Evolutionary conservation across 1,139 yeast species (phyloP).

Genomic region (Magnusiomyces sp.): DNA sequence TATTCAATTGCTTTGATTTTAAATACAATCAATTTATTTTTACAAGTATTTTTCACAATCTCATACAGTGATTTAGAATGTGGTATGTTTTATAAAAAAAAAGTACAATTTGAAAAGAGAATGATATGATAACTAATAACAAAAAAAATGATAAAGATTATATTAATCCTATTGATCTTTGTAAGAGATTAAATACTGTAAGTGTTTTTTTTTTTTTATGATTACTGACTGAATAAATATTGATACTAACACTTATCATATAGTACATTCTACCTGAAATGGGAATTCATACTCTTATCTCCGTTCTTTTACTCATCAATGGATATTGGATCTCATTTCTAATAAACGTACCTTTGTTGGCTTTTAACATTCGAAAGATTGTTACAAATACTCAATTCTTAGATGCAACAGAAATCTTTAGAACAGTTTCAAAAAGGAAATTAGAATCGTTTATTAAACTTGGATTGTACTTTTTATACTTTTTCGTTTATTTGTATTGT

Average conservation of each 20-base stretch:
- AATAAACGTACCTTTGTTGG: constrained; percentile 77
- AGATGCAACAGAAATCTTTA: constrained; percentile 97
- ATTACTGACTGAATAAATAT: neutral
- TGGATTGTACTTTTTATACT: constrained; percentile 84
- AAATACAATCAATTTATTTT: constrained; percentile 79
- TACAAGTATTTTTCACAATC: constrained; percentile 88
- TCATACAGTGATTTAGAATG: constrained; percentile 71
- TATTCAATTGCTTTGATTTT: constrained; percentile 60
- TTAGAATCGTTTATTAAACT: constrained; percentile 84
- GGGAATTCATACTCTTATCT: constrained; percentile 64
- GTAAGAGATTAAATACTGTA: constrained; percentile 76
- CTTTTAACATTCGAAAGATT: constrained; percentile 64
- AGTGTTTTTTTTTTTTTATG: constrained; percentile 13
- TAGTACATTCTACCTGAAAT: constrained; percentile 84
- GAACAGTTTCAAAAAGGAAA: constrained; percentile 89
- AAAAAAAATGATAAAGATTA: constrained; percentile 44
- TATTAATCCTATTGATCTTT: constrained; percentile 92
- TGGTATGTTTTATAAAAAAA: constrained; percentile 14
- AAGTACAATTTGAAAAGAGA: neutral
- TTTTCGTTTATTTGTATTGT: constrained; percentile 92
- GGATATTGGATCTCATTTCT: constrained; percentile 93
- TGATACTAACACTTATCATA: neutral
- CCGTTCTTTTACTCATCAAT: constrained; percentile 65
- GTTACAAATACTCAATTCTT: constrained; percentile 55
- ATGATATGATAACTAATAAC: neutral